Percentiles rank a stretch among this genome's conserved stretches.
Evolutionary conservation across 2,329 filamentous ascomycete genomes (phyloP).

Genomic region (Arthrinium puccinioides): DNA sequence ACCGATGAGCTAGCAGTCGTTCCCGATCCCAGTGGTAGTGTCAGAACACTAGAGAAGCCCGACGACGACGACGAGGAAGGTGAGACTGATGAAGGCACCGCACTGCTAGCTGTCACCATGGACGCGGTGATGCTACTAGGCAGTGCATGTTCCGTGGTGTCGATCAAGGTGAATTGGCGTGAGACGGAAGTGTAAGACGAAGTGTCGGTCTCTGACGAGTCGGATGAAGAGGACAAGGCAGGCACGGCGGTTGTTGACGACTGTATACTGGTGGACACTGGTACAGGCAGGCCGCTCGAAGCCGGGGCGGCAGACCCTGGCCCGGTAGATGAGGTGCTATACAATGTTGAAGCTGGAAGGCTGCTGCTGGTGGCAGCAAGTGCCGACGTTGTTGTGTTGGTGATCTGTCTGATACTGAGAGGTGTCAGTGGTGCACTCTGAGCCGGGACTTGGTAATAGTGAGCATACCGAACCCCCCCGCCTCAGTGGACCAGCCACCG

Average conservation of each 20-base stretch:
- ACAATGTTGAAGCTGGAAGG: too few species aligned
- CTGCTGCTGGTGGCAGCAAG: too few species aligned
- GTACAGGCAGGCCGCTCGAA: neutral
- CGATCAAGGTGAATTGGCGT: slow-evolving; percentile 5
- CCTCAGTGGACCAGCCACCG: slow-evolving; percentile 23
- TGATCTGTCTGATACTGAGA: too few species aligned
- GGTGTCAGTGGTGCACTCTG: slow-evolving; percentile 12
- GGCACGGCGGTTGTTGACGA: too few species aligned
- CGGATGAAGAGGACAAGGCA: too few species aligned
- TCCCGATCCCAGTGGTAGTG: too few species aligned
- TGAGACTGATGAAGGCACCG: neutral
- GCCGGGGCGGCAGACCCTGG: neutral
- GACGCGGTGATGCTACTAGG: neutral
- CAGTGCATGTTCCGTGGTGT: neutral
- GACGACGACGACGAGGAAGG: neutral
- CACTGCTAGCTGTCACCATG: neutral
- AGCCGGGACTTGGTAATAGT: slow-evolving; percentile 1
- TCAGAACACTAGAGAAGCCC: too few species aligned
- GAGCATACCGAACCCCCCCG: slow-evolving; percentile 18
- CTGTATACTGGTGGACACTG: neutral
- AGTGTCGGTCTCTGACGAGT: too few species aligned
- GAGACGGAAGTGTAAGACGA: slow-evolving; percentile 4
- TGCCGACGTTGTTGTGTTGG: too few species aligned
- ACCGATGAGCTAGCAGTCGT: too few species aligned
- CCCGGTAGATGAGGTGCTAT: too few species aligned